Percentiles rank a stretch among this genome's conserved stretches.
Conservation (phyloP, 2,329 filamentous ascomycete genomes). For the Talaromyces funiculosus region DNA sequence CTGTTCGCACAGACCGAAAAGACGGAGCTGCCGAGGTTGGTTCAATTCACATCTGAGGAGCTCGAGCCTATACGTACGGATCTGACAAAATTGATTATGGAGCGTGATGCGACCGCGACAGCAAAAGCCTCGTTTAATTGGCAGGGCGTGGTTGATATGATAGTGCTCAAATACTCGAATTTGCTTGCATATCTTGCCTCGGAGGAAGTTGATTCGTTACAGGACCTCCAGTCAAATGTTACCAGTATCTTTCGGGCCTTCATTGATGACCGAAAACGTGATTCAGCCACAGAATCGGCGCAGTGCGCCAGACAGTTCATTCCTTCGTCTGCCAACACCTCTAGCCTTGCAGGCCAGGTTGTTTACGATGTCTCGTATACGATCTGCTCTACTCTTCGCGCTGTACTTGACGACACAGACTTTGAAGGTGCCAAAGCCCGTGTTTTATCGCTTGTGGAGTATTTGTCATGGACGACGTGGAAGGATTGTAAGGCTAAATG, state of each 20-base stretch:
- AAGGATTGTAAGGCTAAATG: slow-evolving; percentile 51
- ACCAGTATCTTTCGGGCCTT: slow-evolving; percentile 29
- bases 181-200: slow-evolving; percentile 42
- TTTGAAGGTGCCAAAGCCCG: slow-evolving; percentile 23
- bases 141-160: slow-evolving; percentile 62
- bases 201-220: slow-evolving; percentile 19
- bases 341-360: slow-evolving; percentile 22
- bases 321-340: slow-evolving; percentile 12
- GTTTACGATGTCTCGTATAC: slow-evolving; percentile 26
- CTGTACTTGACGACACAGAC: slow-evolving; percentile 19
- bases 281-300: slow-evolving; percentile 23
- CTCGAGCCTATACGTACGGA: slow-evolving; percentile 39
- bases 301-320: slow-evolving; percentile 34
- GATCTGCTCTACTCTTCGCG: slow-evolving; percentile 30
- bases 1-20: slow-evolving; percentile 32
- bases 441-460: slow-evolving; percentile 41
- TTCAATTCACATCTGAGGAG: slow-evolving; percentile 24
- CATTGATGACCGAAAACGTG: slow-evolving; percentile 29
- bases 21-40: slow-evolving; percentile 36
- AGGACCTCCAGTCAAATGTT: slow-evolving; percentile 25
- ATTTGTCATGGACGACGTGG: slow-evolving; percentile 57
- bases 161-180: slow-evolving; percentile 57
- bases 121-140: slow-evolving; percentile 49
- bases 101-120: slow-evolving; percentile 20
- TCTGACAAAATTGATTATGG: slow-evolving; percentile 40